phyloP scores from a whole-genome alignment of 768 basidiomycete genomes.

The Leucosporidium creatinivorum region DNA sequence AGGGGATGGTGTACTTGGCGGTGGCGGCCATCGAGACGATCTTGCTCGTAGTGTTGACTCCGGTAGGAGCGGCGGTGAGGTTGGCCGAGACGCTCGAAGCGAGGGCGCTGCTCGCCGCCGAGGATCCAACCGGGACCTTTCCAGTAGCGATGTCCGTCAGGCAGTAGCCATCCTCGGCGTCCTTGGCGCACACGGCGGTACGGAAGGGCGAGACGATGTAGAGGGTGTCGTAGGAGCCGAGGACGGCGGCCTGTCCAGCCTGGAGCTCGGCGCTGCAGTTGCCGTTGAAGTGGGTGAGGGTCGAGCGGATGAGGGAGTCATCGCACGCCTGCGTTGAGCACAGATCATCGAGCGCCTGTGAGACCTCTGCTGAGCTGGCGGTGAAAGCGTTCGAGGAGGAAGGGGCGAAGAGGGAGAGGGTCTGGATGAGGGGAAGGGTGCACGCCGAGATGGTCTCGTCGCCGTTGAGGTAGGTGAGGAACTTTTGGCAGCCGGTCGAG shows the following conservation, averaged over 20 bases:
- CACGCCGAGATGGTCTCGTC: slow-evolving; percentile 51
- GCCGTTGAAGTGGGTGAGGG: slow-evolving; percentile 62
- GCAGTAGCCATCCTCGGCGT: slow-evolving; percentile 64
- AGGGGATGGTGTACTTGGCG: background rate
- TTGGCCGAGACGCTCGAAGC: background rate
- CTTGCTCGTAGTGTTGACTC: background rate
- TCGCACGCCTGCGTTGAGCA: slow-evolving; percentile 49
- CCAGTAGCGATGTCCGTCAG: slow-evolving; percentile 47
- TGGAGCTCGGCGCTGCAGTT: slow-evolving; percentile 68
- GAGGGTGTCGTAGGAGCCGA: slow-evolving; percentile 66
- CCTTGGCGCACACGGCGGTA: slow-evolving; percentile 66
- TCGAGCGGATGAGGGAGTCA: slow-evolving; percentile 51
- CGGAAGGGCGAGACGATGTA: slow-evolving; percentile 63
- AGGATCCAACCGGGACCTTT: background rate
- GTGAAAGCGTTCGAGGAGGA: slow-evolving; percentile 39
- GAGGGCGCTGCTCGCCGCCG: background rate
- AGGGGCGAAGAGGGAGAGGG: slow-evolving; percentile 52
- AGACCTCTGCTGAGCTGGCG: slow-evolving; percentile 30
- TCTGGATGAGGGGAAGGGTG: slow-evolving; percentile 45
- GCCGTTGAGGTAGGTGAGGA: slow-evolving; percentile 57
- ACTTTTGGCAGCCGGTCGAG: slow-evolving; percentile 45
- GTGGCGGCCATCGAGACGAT: background rate
- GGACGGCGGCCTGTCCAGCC: slow-evolving; percentile 37
- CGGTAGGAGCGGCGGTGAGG: background rate
- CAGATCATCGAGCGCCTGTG: slow-evolving; percentile 46